Conservation (phyloP, 306 rosid genomes). For the Cucumis hystrix region DNA sequence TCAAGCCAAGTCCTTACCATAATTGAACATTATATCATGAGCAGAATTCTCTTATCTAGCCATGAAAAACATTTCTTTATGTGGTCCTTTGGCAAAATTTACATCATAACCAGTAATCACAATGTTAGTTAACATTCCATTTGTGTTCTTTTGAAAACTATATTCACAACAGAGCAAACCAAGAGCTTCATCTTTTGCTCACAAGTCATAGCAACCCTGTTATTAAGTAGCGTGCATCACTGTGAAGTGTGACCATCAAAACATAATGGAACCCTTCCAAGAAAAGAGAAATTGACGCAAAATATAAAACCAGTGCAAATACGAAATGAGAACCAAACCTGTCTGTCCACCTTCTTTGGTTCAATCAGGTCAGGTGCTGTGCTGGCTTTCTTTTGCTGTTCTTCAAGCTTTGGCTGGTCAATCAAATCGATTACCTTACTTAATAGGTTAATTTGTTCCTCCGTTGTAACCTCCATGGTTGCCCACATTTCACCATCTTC, state of each 20-base stretch:
- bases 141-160: neutral
- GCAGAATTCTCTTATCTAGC: neutral
- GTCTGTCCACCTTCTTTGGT: slow-evolving; percentile 57
- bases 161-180: neutral
- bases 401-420: slow-evolving; percentile 34
- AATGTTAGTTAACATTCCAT: neutral
- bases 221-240: neutral
- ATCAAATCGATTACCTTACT: slow-evolving; percentile 33
- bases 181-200: neutral
- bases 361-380: slow-evolving; percentile 17
- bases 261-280: neutral
- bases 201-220: neutral
- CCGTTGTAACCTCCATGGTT: slow-evolving; percentile 48
- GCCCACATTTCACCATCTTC: slow-evolving; percentile 94
- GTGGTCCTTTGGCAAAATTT: neutral
- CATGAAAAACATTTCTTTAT: neutral
- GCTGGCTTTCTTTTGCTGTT: slow-evolving; percentile 18
- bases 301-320: neutral
- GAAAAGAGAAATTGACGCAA: neutral
- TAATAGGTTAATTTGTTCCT: slow-evolving; percentile 29
- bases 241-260: neutral
- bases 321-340: slow-evolving; percentile 28
- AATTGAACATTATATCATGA: neutral
- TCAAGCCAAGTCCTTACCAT: neutral
- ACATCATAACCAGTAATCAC: neutral